Evolutionary conservation across 225 moss, liverwort and hornwort genomes (phyloP), one percentile per base, ranked within the genome.

Genomic region (Asterella californica): DNA sequence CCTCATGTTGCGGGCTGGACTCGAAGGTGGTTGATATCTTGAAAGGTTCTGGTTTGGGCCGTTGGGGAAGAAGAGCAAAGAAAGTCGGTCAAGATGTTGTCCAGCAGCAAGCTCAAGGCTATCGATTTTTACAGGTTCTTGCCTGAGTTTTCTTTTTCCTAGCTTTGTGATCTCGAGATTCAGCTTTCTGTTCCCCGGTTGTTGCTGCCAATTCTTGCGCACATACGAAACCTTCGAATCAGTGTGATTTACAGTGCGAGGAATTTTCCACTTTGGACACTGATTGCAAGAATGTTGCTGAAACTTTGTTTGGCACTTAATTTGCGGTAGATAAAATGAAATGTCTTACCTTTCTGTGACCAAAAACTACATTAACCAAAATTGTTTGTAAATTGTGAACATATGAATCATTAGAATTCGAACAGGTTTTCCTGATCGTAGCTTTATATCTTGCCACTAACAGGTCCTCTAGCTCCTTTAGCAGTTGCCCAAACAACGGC

Each of bases 51-150:
- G n/a, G 17, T 76, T 2, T 18, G 19, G 37, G 60, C 25, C 24
- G 48, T 34, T 7, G 22, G 60, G 36, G 60, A 6, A 33, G 59
- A 21, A 61, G 76, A 37, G 34, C 32, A 76, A 30, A 33, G 33
- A 25, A 63, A 78, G 73, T 33, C 46, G 15, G 82, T 85, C 86
- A 81, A 75, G 85, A 93, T 93, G 93, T 87, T 91, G 81, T 87
- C 91, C 83, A 86, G 88, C 71, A 91, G 84, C 85, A 93, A 91
- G 86, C 82, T 93, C 78, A 93, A 93, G 86, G 87, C 93, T 17
- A 85, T 93, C 48, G 93, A 93, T 82, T 93, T 93, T 54, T 93
- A 93, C 85, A 90, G 93, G 93, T 93, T 32, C 15, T 14, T 42
- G 38, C 0, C 42, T 8, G 32, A 54, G n/a, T 22, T 25, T 6